Conservation (phyloP, 352 stramenopile genomes). For the Pythium aphanidermatum region DNA sequence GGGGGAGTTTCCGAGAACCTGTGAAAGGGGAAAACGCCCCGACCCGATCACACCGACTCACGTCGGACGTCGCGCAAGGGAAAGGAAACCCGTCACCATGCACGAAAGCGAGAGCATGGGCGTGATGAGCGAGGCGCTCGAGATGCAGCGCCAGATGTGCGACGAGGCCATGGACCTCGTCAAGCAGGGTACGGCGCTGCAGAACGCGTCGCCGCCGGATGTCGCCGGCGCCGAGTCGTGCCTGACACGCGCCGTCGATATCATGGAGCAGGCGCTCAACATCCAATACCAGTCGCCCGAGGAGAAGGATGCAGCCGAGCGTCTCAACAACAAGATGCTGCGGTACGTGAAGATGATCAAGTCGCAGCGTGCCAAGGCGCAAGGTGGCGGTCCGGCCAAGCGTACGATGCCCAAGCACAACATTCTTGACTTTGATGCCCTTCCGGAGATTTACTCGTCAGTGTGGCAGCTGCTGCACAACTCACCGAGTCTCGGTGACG, state of each 20-base stretch:
- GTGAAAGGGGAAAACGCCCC: background rate
- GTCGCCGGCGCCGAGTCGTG: constrained; percentile 16
- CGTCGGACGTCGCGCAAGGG: background rate
- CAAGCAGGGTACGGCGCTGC: constrained; percentile 28
- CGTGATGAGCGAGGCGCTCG: constrained; percentile 26
- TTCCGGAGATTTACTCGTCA: constrained; percentile 29
- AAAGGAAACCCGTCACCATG: constrained; percentile 15
- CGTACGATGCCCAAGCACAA: constrained; percentile 26
- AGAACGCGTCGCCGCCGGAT: constrained; percentile 22
- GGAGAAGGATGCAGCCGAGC: constrained; percentile 23
- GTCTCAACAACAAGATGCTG: constrained; percentile 38
- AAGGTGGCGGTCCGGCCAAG: constrained; percentile 16
- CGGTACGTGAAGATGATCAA: constrained; percentile 50
- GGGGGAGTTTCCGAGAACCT: no score
- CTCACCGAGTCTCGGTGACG: constrained; percentile 22
- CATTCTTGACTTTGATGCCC: constrained; percentile 34
- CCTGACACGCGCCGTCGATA: constrained; percentile 25
- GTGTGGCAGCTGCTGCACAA: constrained; percentile 28
- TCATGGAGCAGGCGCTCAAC: constrained; percentile 31
- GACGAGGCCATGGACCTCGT: constrained; percentile 33
- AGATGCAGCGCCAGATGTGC: constrained; percentile 33
- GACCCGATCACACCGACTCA: background rate
- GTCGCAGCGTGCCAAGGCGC: constrained; percentile 23
- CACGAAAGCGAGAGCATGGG: constrained; percentile 19
- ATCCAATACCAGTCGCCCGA: constrained; percentile 27